A percentile compares a stretch with the other conserved stretches of the same genome.
phyloP scores from a whole-genome alignment of 1,284 basidiomycete genomes.

The Trametes pubescens region DNA sequence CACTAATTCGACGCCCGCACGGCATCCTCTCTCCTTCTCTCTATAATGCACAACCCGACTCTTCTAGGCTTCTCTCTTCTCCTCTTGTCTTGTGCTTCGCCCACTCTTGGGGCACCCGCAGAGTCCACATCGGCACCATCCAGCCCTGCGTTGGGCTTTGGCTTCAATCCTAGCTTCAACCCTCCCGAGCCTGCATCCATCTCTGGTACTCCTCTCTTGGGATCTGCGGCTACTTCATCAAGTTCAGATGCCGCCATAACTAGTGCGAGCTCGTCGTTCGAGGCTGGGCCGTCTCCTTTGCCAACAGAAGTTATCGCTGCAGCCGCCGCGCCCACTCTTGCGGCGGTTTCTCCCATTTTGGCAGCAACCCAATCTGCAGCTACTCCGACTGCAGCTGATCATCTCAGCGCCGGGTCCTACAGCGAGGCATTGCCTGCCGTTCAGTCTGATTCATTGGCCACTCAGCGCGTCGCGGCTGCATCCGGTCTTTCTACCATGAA shows the following conservation, averaged over 20 bases:
- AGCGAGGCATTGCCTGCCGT: no score
- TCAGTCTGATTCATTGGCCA: not conserved
- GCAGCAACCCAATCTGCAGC: not conserved
- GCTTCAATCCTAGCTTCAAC: constrained; percentile 13
- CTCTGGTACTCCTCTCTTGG: not conserved
- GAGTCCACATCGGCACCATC: constrained; percentile 15
- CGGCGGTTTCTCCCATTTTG: not conserved
- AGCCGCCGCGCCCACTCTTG: not conserved
- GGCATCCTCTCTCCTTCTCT: constrained; percentile 30
- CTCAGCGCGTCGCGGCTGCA: not conserved
- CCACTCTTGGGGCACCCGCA: constrained; percentile 26
- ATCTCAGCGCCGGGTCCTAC: not conserved
- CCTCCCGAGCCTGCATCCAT: not conserved
- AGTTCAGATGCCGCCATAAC: not conserved
- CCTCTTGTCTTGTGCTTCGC: constrained; percentile 30
- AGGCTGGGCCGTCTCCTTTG: not conserved
- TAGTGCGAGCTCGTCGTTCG: not conserved
- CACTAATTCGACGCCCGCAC: constrained; percentile 34
- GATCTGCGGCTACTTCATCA: not conserved
- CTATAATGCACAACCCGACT: constrained; percentile 29
- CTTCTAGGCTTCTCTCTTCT: constrained; percentile 32
- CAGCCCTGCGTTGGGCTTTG: constrained; percentile 9
- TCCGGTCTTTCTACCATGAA: not conserved
- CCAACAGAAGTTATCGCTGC: not conserved
- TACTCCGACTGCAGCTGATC: not conserved